These are phyloP conservation scores for Ambrosiella cleistominuta DNA, from an alignment of 2,329 filamentous ascomycete genomes.

Conservation along the genomic window DNA sequence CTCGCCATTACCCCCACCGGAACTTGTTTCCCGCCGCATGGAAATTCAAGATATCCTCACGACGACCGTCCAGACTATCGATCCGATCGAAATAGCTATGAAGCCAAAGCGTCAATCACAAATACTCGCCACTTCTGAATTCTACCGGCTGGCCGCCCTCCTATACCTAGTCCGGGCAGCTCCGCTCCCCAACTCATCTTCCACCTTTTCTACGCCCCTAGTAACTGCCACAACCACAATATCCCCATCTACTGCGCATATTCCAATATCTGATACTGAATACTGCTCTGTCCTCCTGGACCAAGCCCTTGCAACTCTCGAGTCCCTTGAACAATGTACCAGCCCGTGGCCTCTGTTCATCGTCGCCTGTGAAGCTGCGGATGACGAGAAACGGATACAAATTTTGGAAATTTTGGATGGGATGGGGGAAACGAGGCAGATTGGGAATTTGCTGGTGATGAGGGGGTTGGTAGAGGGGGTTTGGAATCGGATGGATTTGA, in stretches of 20 bases:
- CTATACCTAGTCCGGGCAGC: slow-evolving; percentile 26
- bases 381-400: slow-evolving; percentile 24
- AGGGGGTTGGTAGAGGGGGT: slow-evolving; percentile 26
- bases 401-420: slow-evolving; percentile 25
- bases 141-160: slow-evolving; percentile 31
- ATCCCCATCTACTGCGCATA: background rate
- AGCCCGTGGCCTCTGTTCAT: slow-evolving; percentile 33
- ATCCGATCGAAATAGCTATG: slow-evolving; percentile 14
- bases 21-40: slow-evolving; percentile 14
- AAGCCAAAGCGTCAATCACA: slow-evolving; percentile 18
- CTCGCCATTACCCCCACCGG: slow-evolving; percentile 6
- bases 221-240: too few species aligned
- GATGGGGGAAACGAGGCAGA: slow-evolving; percentile 26
- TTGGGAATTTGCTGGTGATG: slow-evolving; percentile 29
- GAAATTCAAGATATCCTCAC: background rate
- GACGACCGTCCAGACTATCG: background rate
- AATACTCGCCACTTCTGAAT: slow-evolving; percentile 27
- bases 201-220: too few species aligned
- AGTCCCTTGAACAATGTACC: slow-evolving; percentile 24
- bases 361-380: slow-evolving; percentile 26
- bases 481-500: slow-evolving; percentile 29
- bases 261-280: slow-evolving; percentile 11
- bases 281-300: slow-evolving; percentile 17
- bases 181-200: slow-evolving; percentile 1
- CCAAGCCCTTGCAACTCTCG: slow-evolving; percentile 22